Evolutionary conservation across 768 basidiomycete species (phyloP), one percentile per base, ranked within the genome.

Genomic region (Ramaria rubella): DNA sequence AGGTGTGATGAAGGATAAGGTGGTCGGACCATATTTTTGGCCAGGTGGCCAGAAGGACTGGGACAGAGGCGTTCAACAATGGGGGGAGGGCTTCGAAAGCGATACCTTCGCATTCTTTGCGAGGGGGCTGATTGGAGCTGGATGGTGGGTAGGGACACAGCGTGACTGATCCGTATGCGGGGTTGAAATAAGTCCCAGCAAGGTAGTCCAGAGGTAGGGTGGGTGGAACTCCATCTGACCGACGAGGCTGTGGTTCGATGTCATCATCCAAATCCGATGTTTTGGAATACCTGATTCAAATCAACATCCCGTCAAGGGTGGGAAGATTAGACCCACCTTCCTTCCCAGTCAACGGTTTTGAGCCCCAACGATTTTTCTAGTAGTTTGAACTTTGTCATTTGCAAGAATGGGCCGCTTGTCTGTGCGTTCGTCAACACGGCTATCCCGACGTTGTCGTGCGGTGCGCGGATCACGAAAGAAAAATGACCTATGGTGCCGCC

Each of bases 401-500:
- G 49, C 5, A 57, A 49, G 1, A 66, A 45, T 9, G 52, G 14
- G 29, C 8, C 44, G 38, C 65, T 31, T 31, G 49, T 30, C 2
- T 23, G 21, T 5, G 50, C 62, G 42, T 74, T 75, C 23, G 65
- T 67, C n/a, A 75, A 69, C 0, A 72, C 57, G 5, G 67, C 57
- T 17, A 78, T 46, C 5, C 73, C 77, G 0, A 75, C 53, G 8
- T 64, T 64, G 36, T 75, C 71, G 4, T 59, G 23, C 0, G 75
- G 76, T 15, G 74, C 62, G 55, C 77, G 66, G 1, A 62, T 52
- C 5, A 72, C 66, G 0, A 60, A n/a, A 0, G 72, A 63, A 1
- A 67, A 67, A 30, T 72, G 60, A 2, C 76, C 75, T 0, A 73
- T 73, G 12, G 72, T 51, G 4, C 62, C 60, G 2, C 78, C 75